Percentiles rank a stretch among this genome's conserved stretches.
phyloP scores from a whole-genome alignment of 1,284 basidiomycete species.

The Tausonia pullulans region DNA sequence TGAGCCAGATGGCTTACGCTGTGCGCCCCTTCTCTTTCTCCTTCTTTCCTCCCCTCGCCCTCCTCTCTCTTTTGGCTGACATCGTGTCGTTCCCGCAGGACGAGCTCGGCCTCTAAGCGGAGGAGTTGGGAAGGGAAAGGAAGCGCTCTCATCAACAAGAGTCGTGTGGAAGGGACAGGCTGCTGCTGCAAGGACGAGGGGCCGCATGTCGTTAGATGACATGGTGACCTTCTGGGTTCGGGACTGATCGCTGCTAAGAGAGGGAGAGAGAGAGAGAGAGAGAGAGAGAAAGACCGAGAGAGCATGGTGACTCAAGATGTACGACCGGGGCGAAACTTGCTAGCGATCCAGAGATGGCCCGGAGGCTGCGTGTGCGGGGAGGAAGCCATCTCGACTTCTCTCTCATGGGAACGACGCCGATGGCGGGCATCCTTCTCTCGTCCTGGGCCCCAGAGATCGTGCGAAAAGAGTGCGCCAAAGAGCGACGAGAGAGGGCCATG shows the following conservation, averaged over 20 bases:
- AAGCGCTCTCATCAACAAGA: background rate
- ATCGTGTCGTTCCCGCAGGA: background rate
- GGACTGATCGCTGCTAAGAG: too few species aligned
- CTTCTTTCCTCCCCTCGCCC: background rate
- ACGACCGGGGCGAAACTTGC: background rate
- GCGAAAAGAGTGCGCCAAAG: background rate
- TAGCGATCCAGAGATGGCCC: background rate
- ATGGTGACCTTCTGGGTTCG: background rate
- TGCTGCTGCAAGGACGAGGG: background rate
- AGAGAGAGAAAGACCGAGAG: too few species aligned
- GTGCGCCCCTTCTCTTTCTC: slow-evolving; percentile 20
- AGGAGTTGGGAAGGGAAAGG: background rate
- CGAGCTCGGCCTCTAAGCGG: slow-evolving; percentile 7
- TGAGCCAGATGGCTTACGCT: slow-evolving; percentile 61
- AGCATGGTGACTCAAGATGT: background rate
- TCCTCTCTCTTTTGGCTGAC: too few species aligned
- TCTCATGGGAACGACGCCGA: too few species aligned
- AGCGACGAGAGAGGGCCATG: background rate
- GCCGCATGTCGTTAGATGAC: background rate
- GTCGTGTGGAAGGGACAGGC: background rate
- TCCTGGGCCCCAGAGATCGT: too few species aligned
- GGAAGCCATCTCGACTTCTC: background rate
- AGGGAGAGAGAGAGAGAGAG: too few species aligned
- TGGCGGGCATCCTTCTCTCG: too few species aligned
- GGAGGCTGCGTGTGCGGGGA: background rate